phyloP scores from a whole-genome alignment of 2,329 filamentous ascomycete species.

The Aureobasidium subglaciale region DNA sequence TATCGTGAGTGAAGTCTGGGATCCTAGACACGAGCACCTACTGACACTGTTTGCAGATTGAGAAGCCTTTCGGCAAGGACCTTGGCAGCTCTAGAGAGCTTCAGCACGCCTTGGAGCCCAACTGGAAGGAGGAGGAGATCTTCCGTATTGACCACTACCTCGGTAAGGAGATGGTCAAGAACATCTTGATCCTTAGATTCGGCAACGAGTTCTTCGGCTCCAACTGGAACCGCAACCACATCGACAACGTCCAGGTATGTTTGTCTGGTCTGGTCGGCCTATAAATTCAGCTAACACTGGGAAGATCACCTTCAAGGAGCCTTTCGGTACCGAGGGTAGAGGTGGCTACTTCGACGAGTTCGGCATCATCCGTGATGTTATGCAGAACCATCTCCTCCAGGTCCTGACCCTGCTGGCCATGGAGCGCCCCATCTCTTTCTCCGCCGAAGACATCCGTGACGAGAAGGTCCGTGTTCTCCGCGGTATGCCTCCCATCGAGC shows the following conservation, averaged over 20 bases:
- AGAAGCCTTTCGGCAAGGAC: slow-evolving; percentile 99
- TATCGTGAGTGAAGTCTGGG: slow-evolving; percentile 65
- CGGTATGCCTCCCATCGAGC: slow-evolving; percentile 88
- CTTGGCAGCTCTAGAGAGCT: slow-evolving; percentile 88
- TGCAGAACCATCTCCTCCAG: slow-evolving; percentile 98
- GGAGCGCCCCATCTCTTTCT: slow-evolving; percentile 98
- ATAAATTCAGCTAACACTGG: not conserved
- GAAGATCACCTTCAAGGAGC: slow-evolving; percentile 95
- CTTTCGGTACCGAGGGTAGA: slow-evolving; percentile 94
- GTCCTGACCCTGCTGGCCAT: slow-evolving; percentile 93
- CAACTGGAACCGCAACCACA: slow-evolving; percentile 98
- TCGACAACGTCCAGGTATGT: slow-evolving; percentile 83
- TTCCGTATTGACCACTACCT: slow-evolving; percentile 99
- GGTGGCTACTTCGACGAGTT: slow-evolving; percentile 99
- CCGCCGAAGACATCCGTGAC: slow-evolving; percentile 94
- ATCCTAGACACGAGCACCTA: not conserved
- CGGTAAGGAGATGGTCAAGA: slow-evolving; percentile 99
- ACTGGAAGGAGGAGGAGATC: slow-evolving; percentile 98
- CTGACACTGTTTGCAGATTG: slow-evolving; percentile 54
- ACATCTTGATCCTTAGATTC: slow-evolving; percentile 94
- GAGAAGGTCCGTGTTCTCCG: slow-evolving; percentile 97
- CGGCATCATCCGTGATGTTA: slow-evolving; percentile 97
- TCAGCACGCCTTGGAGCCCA: slow-evolving; percentile 87
- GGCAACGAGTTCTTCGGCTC: slow-evolving; percentile 98
- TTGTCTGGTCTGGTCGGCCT: not conserved